Conservation (phyloP, 208 protist species). For the Acanthamoeba lugdunensis region DNA sequence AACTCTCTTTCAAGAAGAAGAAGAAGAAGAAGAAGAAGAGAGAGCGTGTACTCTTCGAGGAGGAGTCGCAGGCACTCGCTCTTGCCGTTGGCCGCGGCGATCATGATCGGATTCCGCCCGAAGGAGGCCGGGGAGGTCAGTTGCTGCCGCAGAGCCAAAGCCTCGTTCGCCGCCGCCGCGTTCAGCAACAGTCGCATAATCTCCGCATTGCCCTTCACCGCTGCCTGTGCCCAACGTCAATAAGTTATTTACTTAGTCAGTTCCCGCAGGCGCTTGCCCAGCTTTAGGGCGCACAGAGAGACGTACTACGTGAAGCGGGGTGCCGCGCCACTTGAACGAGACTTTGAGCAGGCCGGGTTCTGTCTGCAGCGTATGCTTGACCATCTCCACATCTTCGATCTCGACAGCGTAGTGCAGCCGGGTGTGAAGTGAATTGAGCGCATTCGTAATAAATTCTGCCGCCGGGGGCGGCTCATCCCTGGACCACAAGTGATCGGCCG, state of each 20-base stretch:
- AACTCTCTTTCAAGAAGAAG: too few relatives aligned
- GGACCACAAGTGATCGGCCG: background rate
- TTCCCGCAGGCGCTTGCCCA: background rate
- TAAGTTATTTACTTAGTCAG: too few relatives aligned
- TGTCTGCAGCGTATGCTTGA: background rate
- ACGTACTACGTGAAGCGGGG: slow-evolving; percentile 23
- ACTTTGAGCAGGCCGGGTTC: background rate
- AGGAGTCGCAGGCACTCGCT: background rate
- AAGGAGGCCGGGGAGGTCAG: background rate
- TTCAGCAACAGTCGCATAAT: slow-evolving; percentile 32
- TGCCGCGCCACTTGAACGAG: slow-evolving; percentile 35
- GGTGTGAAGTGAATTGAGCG: background rate
- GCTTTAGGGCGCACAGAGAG: background rate
- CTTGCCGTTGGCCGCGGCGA: slow-evolving; percentile 22
- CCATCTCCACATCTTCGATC: background rate
- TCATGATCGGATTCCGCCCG: background rate
- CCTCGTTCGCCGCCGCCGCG: background rate
- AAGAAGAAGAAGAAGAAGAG: background rate
- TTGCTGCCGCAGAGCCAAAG: background rate
- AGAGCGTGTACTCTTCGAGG: slow-evolving; percentile 1
- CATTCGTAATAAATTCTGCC: background rate
- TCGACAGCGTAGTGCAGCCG: slow-evolving; percentile 58
- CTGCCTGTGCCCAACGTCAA: background rate
- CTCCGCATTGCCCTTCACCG: background rate
- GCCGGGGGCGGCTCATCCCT: background rate